Base-by-base conservation (phyloP, 2,329 filamentous ascomycete genomes). In the Neopestalotiopsis sp. region DNA sequence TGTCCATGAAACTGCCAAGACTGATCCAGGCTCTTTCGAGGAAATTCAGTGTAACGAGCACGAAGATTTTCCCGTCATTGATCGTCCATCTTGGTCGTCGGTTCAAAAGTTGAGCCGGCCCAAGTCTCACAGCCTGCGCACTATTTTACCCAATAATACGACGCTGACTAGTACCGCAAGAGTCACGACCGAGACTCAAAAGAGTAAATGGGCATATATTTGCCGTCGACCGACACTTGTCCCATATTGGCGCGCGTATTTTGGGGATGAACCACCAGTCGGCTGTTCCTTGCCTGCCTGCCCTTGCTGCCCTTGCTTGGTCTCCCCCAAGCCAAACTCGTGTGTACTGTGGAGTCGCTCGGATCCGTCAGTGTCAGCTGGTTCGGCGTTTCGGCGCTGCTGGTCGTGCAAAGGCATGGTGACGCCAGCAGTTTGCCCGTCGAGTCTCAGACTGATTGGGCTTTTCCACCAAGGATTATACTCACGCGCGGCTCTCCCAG, bases 401-500 rank as follows among this genome's bases (percentile, higher is more conserved):
- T 28, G 24, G 24, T 28, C 24, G 24, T 28, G 24, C 24, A 28
- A 28, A 28, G 17, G 45, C 20, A n/a, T n/a, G 17, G 45, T 53
- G 45, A 53, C 45, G 45, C 45, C 45, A 20, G 45, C 45, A 17
- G 24, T 28, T 53, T 10, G 34, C 14, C 17, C 34, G 9, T 30
- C n/a, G 61, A 24, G 61, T 38, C 34, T 45, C 61, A 63, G 61
- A 40, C 28, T 63, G 34, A 63, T 63, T 63, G 61, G 61, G 28
- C 9, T 38, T 14, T 63, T 53, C 61, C 61, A 63, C 61, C 61
- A 10, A 6, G 45, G 45, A 53, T 53, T 53, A 53, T 20, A 53
- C 45, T 53, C 45, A 34, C 24, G 30, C 24, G 24, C 24, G 57
- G 57, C 57, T 34, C n/a, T 59, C 14, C 24, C 12, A 59, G 57